Conservation (phyloP, 176 grass and related monocot species). For the Triticum dicoccoides region DNA sequence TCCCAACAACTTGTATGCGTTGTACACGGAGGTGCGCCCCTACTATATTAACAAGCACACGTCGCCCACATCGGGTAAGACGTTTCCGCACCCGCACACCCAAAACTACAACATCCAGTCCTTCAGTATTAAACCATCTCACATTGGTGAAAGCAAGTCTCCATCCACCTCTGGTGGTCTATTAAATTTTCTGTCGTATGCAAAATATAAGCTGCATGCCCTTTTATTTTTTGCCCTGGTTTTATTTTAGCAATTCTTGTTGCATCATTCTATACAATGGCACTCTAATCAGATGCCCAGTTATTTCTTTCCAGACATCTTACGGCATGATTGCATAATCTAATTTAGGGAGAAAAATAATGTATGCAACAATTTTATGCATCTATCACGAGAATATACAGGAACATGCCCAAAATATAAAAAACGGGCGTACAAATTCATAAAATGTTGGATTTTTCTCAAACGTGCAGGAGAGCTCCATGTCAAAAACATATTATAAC, state of each 20-base stretch:
- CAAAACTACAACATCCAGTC: slow-evolving; percentile 32
- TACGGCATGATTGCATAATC: too few species aligned
- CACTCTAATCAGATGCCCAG: too few species aligned
- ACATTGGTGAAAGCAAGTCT: slow-evolving; percentile 34
- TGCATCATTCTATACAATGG: too few species aligned
- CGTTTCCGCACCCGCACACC: too few species aligned
- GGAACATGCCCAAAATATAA: background rate
- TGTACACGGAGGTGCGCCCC: too few species aligned
- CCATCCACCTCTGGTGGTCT: slow-evolving; percentile 27
- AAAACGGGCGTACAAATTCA: background rate
- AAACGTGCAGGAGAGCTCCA: background rate
- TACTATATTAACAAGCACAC: too few species aligned
- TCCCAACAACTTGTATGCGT: too few species aligned
- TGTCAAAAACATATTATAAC: slow-evolving; percentile 5
- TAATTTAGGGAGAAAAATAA: too few species aligned
- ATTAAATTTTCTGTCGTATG: slow-evolving; percentile 43
- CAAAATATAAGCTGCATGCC: slow-evolving; percentile 49
- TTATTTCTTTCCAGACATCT: too few species aligned
- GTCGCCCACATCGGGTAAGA: too few species aligned
- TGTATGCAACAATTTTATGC: background rate
- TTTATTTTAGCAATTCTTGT: background rate
- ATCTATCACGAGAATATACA: background rate
- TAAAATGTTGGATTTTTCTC: background rate
- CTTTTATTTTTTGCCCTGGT: slow-evolving; percentile 16
- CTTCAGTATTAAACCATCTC: slow-evolving; percentile 42